Conservation (phyloP, 202 grass and related monocot genomes). For the Eragrostis tef region DNA sequence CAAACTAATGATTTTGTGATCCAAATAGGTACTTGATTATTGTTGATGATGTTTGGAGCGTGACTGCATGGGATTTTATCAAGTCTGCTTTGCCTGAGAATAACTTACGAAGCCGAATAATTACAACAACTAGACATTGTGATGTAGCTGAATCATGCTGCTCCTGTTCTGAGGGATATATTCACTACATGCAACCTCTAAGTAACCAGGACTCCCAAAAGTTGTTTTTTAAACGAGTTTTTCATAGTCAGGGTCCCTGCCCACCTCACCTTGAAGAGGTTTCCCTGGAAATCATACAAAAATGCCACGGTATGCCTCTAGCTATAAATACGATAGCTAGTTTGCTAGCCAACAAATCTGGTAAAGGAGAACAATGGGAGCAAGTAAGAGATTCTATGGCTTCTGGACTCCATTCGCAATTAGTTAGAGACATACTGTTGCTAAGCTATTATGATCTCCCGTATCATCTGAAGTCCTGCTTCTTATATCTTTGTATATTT, state of each 20-base stretch:
- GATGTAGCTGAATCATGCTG: conserved; percentile 23
- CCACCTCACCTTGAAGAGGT: conserved; percentile 15
- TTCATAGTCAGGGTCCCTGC: neutral
- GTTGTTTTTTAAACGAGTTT: conserved; percentile 25
- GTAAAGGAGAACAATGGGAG: conserved; percentile 19
- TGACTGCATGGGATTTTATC: neutral
- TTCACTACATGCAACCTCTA: conserved; percentile 27
- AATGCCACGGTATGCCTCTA: conserved; percentile 35
- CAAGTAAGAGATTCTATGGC: conserved; percentile 22
- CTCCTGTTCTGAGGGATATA: neutral
- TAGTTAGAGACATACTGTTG: neutral
- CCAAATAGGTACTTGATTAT: conserved; percentile 2
- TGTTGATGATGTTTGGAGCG: conserved; percentile 37
- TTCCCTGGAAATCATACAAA: conserved; percentile 3
- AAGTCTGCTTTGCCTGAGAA: conserved; percentile 23
- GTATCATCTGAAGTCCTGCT: neutral
- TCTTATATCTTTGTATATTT: conserved; percentile 6
- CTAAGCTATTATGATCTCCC: conserved; percentile 48
- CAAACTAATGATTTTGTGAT: neutral
- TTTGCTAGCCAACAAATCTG: neutral
- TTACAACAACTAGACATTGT: neutral
- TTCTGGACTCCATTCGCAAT: neutral
- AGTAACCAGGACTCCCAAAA: neutral
- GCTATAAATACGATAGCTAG: conserved; percentile 28
- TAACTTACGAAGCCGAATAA: neutral